Evolutionary conservation across 2,329 filamentous ascomycete genomes (phyloP).

Genomic region (Lachnellula cervina): DNA sequence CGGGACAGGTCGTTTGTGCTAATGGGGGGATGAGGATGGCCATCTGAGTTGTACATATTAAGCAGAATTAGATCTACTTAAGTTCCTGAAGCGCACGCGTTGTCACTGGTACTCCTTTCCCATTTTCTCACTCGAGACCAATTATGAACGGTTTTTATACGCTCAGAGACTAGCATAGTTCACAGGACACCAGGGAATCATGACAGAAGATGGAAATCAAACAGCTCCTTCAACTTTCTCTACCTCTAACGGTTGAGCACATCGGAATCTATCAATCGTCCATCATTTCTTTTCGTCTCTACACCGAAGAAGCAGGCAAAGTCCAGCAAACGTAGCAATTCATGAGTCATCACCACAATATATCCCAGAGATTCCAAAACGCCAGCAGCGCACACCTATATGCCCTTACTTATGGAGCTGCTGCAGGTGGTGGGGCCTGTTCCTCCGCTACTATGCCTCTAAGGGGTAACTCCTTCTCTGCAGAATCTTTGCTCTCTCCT

Average conservation of each 20-base stretch:
- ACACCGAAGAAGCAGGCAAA: background rate
- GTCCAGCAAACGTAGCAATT: background rate
- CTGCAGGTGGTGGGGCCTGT: conserved; percentile 30
- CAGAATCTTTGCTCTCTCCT: conserved; percentile 22
- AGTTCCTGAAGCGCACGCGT: too few species aligned
- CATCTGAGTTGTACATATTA: conserved; percentile 4
- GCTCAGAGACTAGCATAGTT: too few species aligned
- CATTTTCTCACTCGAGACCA: too few species aligned
- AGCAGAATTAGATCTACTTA: background rate
- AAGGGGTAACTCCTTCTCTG: conserved; percentile 22
- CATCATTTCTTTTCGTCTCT: background rate
- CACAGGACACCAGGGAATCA: too few species aligned
- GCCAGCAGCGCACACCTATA: conserved; percentile 13
- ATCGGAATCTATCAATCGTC: too few species aligned
- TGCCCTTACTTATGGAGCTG: conserved; percentile 21
- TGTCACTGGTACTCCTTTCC: too few species aligned
- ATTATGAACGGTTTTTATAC: too few species aligned
- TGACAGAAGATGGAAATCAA: too few species aligned
- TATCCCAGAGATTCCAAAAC: conserved; percentile 10
- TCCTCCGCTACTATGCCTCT: conserved; percentile 29
- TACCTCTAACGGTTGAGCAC: too few species aligned
- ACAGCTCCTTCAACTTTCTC: too few species aligned
- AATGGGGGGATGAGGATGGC: conserved; percentile 69
- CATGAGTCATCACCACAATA: background rate
- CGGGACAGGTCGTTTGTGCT: conserved; percentile 72